Percentiles rank a stretch among this genome's conserved stretches.
phyloP scores from a whole-genome alignment of 2,329 filamentous ascomycete genomes.

The Rutstroemia sp. region DNA sequence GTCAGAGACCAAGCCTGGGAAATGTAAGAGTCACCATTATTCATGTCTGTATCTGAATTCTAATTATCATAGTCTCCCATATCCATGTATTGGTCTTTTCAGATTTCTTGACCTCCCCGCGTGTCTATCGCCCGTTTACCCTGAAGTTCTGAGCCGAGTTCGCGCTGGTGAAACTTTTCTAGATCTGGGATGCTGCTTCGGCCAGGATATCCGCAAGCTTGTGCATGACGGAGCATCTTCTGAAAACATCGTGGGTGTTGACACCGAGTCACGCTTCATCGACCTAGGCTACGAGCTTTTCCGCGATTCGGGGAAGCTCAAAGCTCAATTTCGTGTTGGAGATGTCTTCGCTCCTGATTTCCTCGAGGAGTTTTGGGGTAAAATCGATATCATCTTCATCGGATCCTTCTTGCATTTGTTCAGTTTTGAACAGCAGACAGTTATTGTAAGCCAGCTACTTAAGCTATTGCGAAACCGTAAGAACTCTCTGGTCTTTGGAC shows the following conservation, averaged over 20 bases:
- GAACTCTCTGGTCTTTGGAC: neutral
- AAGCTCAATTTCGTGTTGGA: neutral
- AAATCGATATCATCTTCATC: neutral
- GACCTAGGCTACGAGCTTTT: neutral
- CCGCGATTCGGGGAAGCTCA: neutral
- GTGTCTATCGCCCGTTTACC: neutral
- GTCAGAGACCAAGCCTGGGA: neutral
- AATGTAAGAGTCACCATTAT: neutral
- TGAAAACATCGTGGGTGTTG: neutral
- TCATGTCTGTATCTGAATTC: neutral
- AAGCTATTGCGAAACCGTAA: neutral
- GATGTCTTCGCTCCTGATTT: neutral
- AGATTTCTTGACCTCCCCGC: neutral
- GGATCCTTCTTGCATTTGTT: neutral
- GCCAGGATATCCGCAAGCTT: neutral
- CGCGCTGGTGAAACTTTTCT: neutral
- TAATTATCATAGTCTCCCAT: neutral
- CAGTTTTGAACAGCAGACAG: neutral
- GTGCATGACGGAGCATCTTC: neutral
- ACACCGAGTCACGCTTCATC: neutral
- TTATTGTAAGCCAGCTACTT: neutral
- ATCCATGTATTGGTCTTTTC: neutral
- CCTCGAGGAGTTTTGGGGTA: neutral
- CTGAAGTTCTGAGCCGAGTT: neutral
- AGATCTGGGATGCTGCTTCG: neutral